A percentile compares a stretch with the other conserved stretches of the same genome.
phyloP scores from a whole-genome alignment of 2,329 filamentous ascomycete species.

The Parastagonospora avenae region DNA sequence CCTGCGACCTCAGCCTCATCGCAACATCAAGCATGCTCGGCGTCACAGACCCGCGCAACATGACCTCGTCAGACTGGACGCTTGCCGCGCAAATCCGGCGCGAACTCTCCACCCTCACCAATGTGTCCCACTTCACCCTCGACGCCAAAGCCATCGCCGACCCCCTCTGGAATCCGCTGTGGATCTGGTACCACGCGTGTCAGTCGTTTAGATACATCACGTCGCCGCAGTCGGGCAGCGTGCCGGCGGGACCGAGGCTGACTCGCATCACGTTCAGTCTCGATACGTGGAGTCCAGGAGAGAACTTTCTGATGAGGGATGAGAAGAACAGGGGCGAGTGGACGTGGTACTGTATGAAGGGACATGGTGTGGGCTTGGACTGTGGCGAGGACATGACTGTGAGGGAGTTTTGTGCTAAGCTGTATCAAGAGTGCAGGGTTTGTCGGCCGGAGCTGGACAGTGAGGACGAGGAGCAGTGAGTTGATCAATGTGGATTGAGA shows the following conservation, averaged over 20 bases:
- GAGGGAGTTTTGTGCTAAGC: constrained; percentile 35
- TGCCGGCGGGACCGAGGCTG: constrained; percentile 23
- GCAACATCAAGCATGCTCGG: constrained; percentile 45
- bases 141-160: constrained; percentile 44
- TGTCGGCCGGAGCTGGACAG: constrained; percentile 22
- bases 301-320: constrained; percentile 40
- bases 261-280: constrained; percentile 41
- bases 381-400: constrained; percentile 26
- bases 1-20: constrained; percentile 37
- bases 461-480: constrained; percentile 16
- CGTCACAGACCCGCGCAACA: constrained; percentile 41
- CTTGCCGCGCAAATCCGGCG: constrained; percentile 35
- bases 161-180: constrained; percentile 48
- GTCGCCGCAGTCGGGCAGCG: constrained; percentile 9
- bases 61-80: constrained; percentile 38
- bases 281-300: constrained; percentile 43
- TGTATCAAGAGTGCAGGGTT: constrained; percentile 34
- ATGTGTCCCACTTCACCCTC: constrained; percentile 29
- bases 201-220: constrained; percentile 43
- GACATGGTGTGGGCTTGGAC: constrained; percentile 32
- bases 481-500: neutral
- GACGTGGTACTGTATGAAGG: constrained; percentile 41
- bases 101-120: constrained; percentile 25
- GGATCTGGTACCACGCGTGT: constrained; percentile 46
- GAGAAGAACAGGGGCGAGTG: constrained; percentile 26